phyloP scores from a whole-genome alignment of 495 filamentous ascomycete species.

The Penicillium bialowiezense region DNA sequence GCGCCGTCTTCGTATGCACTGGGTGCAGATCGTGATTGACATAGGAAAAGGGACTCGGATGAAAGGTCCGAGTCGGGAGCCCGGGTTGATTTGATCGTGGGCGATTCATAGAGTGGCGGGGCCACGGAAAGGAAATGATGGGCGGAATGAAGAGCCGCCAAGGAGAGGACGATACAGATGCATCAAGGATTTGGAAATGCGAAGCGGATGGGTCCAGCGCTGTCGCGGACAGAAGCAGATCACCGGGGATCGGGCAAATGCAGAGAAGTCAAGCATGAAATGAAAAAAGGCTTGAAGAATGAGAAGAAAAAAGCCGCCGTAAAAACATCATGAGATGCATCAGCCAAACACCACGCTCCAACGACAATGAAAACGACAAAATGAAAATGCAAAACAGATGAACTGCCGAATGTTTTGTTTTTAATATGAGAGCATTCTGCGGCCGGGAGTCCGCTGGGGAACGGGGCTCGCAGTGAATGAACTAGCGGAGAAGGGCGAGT shows the following conservation, averaged over 20 bases:
- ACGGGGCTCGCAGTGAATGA: slow-evolving; percentile 53
- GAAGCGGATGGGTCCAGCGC: slow-evolving; percentile 1
- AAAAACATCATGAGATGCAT: slow-evolving; percentile 5
- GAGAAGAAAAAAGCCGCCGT: slow-evolving; percentile 14
- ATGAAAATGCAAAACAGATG: slow-evolving; percentile 1
- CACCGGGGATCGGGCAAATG: neutral
- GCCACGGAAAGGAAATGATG: slow-evolving; percentile 17
- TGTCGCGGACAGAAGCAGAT: neutral
- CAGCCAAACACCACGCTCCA: slow-evolving; percentile 26
- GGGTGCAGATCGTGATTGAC: slow-evolving; percentile 25
- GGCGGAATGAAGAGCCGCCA: neutral
- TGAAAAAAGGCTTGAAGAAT: slow-evolving; percentile 7
- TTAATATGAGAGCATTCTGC: slow-evolving; percentile 73
- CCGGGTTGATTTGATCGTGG: slow-evolving; percentile 14
- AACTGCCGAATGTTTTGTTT: neutral
- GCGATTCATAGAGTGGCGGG: slow-evolving; percentile 9
- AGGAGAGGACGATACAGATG: slow-evolving; percentile 24
- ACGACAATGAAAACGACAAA: slow-evolving; percentile 17
- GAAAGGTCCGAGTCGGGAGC: slow-evolving; percentile 8
- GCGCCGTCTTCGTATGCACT: slow-evolving; percentile 23
- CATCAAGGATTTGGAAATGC: slow-evolving; percentile 13
- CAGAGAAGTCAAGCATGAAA: slow-evolving; percentile 7
- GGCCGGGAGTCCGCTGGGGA: slow-evolving; percentile 53
- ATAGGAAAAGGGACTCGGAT: slow-evolving; percentile 28
- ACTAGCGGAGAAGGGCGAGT: slow-evolving; percentile 53